These are phyloP conservation scores for Zygosaccharomyces pseudobailii DNA, from an alignment of 1,139 yeast genomes.

Conservation along the genomic window DNA sequence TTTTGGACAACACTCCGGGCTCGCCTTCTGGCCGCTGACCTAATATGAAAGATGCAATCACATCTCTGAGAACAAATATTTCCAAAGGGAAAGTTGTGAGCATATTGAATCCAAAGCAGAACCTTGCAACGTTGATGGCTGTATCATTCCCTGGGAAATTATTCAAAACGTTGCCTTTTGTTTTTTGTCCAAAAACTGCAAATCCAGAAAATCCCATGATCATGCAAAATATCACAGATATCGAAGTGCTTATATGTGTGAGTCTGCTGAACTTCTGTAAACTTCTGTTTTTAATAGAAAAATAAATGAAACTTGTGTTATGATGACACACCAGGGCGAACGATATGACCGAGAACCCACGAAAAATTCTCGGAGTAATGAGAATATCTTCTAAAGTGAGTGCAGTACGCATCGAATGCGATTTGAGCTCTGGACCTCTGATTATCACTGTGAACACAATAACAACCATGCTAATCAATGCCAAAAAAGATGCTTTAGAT, in stretches of 20 bases:
- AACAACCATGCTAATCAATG: slow-evolving; percentile 74
- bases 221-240: slow-evolving; percentile 76
- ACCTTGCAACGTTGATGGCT: slow-evolving; percentile 76
- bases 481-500: slow-evolving; percentile 85
- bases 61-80: slow-evolving; percentile 85
- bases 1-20: slow-evolving; percentile 39
- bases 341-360: slow-evolving; percentile 86
- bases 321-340: slow-evolving; percentile 96
- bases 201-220: slow-evolving; percentile 79
- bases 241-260: slow-evolving; percentile 78
- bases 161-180: slow-evolving; percentile 83
- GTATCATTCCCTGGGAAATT: slow-evolving; percentile 74
- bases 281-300: slow-evolving; percentile 73
- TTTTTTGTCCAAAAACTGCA: slow-evolving; percentile 65
- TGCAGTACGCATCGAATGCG: slow-evolving; percentile 42
- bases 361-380: slow-evolving; percentile 64
- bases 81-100: slow-evolving; percentile 89
- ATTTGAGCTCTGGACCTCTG: slow-evolving; percentile 62
- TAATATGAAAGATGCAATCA: slow-evolving; percentile 49
- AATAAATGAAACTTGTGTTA: slow-evolving; percentile 83
- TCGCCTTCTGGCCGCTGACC: slow-evolving; percentile 28
- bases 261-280: slow-evolving; percentile 66
- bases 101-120: slow-evolving; percentile 93
- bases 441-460: slow-evolving; percentile 70
- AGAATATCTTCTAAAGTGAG: slow-evolving; percentile 48